Conservation (phyloP, 495 filamentous ascomycete genomes). For the Parachaetomium inaequale region DNA sequence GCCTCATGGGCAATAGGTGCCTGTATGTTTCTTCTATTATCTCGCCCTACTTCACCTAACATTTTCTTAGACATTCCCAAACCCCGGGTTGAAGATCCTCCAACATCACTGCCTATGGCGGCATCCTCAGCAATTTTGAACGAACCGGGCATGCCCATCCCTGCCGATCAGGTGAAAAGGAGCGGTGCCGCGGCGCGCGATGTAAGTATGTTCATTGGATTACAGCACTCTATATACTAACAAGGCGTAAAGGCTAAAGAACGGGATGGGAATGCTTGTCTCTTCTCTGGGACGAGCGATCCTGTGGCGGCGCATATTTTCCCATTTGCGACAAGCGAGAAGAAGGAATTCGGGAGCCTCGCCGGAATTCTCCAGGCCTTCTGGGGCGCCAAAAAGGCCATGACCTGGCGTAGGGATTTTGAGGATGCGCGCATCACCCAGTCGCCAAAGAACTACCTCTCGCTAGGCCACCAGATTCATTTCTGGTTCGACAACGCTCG, state of each 20-base stretch:
- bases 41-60: not conserved
- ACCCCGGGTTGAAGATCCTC: not conserved
- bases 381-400: conserved; percentile 13
- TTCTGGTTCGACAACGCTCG: conserved; percentile 17
- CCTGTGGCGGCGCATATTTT: conserved; percentile 17
- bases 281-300: conserved; percentile 13
- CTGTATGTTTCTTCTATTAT: no score
- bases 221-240: conserved; percentile 11
- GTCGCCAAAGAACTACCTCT: conserved; percentile 14
- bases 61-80: conserved; percentile 10
- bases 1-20: not conserved
- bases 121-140: conserved; percentile 4
- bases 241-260: conserved; percentile 4
- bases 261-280: conserved; percentile 17
- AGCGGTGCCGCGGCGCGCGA: not conserved
- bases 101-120: not conserved
- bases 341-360: conserved; percentile 7
- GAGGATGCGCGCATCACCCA: conserved; percentile 11
- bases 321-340: conserved; percentile 17
- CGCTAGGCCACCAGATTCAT: conserved; percentile 17
- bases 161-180: conserved; percentile 10
- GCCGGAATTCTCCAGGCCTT: conserved; percentile 5
- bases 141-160: conserved; percentile 8
- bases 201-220: not conserved
- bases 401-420: conserved; percentile 1